Percentiles rank a stretch among this genome's conserved stretches.
These are phyloP conservation scores for Exophiala phaeomuriformis DNA, from an alignment of 2,329 filamentous ascomycete genomes.

Conservation along the genomic window DNA sequence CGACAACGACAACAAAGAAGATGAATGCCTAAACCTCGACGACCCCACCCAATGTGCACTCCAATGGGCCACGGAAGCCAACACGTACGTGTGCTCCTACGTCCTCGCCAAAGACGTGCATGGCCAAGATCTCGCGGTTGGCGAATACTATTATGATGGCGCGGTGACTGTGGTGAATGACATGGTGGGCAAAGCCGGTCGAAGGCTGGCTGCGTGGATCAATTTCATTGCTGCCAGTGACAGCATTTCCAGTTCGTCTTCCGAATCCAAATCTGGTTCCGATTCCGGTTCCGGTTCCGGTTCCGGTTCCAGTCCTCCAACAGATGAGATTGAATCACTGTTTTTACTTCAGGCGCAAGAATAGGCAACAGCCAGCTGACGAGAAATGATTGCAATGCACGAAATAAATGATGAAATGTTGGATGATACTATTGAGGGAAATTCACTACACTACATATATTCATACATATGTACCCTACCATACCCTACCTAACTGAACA, in stretches of 20 bases:
- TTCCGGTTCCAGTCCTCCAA: no score
- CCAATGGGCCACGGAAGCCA: slow-evolving; percentile 51
- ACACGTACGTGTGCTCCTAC: slow-evolving; percentile 55
- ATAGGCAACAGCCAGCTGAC: no score
- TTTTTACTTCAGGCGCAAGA: no score
- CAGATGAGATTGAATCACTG: no score
- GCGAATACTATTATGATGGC: slow-evolving; percentile 23
- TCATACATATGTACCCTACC: no score
- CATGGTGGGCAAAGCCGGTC: slow-evolving; percentile 22
- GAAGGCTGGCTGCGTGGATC: slow-evolving; percentile 25
- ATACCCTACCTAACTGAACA: no score
- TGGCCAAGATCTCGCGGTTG: slow-evolving; percentile 36
- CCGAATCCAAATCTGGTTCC: no score
- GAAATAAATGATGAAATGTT: no score
- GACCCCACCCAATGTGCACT: slow-evolving; percentile 39
- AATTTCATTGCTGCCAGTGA: slow-evolving; percentile 12
- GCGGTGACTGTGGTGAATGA: slow-evolving; percentile 24
- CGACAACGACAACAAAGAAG: not conserved
- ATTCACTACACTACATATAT: no score
- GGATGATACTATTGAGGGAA: no score
- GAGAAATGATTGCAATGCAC: no score
- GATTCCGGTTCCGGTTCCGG: no score
- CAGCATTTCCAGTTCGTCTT: not conserved
- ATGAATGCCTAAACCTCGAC: slow-evolving; percentile 17
- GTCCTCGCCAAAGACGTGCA: slow-evolving; percentile 58